Evolutionary conservation across 2,329 filamentous ascomycete species (phyloP).

Genomic region (Pseudocercospora vitis): DNA sequence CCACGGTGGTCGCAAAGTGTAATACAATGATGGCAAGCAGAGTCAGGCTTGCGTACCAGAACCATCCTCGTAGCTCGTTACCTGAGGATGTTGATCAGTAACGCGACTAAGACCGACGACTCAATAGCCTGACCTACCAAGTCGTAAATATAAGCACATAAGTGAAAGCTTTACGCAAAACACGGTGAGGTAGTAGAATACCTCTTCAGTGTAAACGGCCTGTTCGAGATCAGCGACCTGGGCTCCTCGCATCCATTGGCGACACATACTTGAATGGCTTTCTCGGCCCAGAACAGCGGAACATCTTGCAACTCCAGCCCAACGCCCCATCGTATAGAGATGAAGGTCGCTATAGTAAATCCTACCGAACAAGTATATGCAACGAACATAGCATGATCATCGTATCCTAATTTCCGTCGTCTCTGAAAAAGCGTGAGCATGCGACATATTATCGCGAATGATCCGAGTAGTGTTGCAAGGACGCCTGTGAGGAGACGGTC

Average conservation of each 20-base stretch:
- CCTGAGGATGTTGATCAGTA: constrained; percentile 20
- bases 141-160: constrained; percentile 42
- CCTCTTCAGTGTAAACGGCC: constrained; percentile 33
- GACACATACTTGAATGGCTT: constrained; percentile 25
- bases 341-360: constrained; percentile 23
- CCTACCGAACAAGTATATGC: constrained; percentile 25
- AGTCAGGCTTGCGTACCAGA: constrained; percentile 31
- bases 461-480: constrained; percentile 21
- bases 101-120: constrained; percentile 12
- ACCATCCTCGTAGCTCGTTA: constrained; percentile 26
- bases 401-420: constrained; percentile 23
- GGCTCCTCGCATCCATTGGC: not conserved
- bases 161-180: constrained; percentile 45
- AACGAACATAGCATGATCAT: constrained; percentile 27
- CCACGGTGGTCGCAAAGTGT: constrained; percentile 38
- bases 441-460: constrained; percentile 25
- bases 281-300: constrained; percentile 23
- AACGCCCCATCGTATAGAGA: constrained; percentile 29
- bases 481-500: constrained; percentile 17
- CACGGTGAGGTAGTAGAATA: constrained; percentile 44
- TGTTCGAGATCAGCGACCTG: constrained; percentile 9
- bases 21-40: constrained; percentile 39
- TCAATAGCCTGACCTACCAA: constrained; percentile 29
- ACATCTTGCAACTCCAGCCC: constrained; percentile 20
- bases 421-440: constrained; percentile 21